Percentiles rank a stretch among this genome's conserved stretches.
Conservation (phyloP, 305 asterid genomes). For the Fraxinus xanthoxyloides region DNA sequence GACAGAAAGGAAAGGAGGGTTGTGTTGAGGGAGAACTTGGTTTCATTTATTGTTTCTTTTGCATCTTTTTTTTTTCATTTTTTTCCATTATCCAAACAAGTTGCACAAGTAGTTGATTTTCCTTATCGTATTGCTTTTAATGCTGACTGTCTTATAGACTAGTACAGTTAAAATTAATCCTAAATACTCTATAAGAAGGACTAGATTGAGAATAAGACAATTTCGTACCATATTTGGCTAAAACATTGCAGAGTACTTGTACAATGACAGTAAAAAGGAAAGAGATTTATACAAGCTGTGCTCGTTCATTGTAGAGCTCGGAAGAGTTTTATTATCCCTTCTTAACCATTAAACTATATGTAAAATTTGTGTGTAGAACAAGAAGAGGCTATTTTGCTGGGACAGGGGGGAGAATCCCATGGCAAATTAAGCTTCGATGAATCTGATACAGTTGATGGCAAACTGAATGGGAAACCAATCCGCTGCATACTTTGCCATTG, state of each 20-base stretch:
- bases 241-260: conserved; percentile 17
- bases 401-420: conserved; percentile 75
- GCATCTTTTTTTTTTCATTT: not conserved
- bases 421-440: conserved; percentile 38
- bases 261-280: conserved; percentile 27
- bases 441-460: conserved; percentile 30
- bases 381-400: conserved; percentile 56
- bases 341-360: conserved; percentile 27
- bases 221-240: not conserved
- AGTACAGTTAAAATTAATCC: not conserved
- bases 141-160: not conserved
- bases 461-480: conserved; percentile 70
- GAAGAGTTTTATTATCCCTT: conserved; percentile 13
- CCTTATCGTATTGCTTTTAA: not conserved
- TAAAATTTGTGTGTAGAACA: conserved; percentile 56
- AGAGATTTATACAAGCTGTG: conserved; percentile 28
- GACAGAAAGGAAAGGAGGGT: not conserved
- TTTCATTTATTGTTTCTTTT: not conserved
- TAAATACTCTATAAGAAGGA: not conserved
- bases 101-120: not conserved
- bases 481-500: conserved; percentile 41
- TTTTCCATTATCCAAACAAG: not conserved
- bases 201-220: not conserved
- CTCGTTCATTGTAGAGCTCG: conserved; percentile 24
- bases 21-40: not conserved